These are phyloP conservation scores for Penicillium hordei DNA, from an alignment of 2,329 filamentous ascomycete species.

Conservation along the genomic window DNA sequence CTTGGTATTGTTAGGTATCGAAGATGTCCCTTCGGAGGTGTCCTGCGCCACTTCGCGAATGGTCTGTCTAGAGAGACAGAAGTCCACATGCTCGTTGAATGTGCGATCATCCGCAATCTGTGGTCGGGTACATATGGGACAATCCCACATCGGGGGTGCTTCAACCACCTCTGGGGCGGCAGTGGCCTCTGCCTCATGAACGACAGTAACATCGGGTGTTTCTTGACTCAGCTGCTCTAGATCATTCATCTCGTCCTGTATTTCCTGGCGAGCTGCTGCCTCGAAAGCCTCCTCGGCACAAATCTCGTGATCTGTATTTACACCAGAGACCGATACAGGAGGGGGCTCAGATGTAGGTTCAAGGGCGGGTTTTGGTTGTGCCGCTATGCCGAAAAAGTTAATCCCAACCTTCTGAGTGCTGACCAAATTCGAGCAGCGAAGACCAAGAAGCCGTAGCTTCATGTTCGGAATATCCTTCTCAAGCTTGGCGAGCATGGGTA, in stretches of 20 bases:
- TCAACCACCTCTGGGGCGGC: slow-evolving; percentile 4
- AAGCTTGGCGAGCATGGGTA: slow-evolving; percentile 81
- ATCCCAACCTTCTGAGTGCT: slow-evolving; percentile 79
- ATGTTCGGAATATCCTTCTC: slow-evolving; percentile 79
- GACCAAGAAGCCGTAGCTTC: slow-evolving; percentile 80
- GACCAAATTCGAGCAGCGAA: slow-evolving; percentile 83
- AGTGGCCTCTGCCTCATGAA: slow-evolving; percentile 24
- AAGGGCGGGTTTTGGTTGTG: slow-evolving; percentile 23
- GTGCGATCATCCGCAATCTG: slow-evolving; percentile 71
- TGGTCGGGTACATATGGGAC: slow-evolving; percentile 79
- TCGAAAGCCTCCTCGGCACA: slow-evolving; percentile 69
- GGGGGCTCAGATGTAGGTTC: slow-evolving; percentile 17
- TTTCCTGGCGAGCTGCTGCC: slow-evolving; percentile 59
- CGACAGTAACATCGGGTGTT: slow-evolving; percentile 14
- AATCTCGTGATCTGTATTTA: slow-evolving; percentile 59
- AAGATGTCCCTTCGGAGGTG: slow-evolving; percentile 31
- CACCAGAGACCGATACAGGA: not conserved
- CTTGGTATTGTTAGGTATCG: slow-evolving; percentile 6
- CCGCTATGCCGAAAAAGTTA: slow-evolving; percentile 69
- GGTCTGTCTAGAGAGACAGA: slow-evolving; percentile 80
- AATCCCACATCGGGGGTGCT: slow-evolving; percentile 67
- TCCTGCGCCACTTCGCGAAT: slow-evolving; percentile 78
- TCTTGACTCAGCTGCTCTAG: slow-evolving; percentile 64
- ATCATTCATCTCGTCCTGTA: slow-evolving; percentile 61
- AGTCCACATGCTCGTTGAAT: slow-evolving; percentile 92